Conservation (phyloP, 352 stramenopile genomes). For the Thraustochytrium sp. region DNA sequence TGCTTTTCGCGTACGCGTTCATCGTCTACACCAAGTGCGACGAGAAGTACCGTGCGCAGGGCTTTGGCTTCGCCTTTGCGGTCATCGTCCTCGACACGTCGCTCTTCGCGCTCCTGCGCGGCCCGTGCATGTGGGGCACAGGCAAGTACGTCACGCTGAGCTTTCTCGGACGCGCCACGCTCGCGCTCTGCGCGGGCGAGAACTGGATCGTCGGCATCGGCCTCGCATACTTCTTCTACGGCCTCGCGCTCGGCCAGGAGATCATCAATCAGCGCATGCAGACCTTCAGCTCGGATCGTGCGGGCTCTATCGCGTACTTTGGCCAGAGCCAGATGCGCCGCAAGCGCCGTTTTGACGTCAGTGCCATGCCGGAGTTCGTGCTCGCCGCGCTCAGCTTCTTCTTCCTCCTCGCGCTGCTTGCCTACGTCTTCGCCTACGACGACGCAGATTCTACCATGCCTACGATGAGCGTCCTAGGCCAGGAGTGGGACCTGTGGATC, state of each 20-base stretch:
- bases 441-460: neutral
- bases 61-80: conserved; percentile 24
- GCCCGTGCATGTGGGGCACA: conserved; percentile 33
- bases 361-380: conserved; percentile 41
- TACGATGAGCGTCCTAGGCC: neutral
- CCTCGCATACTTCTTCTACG: conserved; percentile 27
- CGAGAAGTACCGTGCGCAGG: neutral
- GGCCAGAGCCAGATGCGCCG: neutral
- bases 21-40: conserved; percentile 30
- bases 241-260: conserved; percentile 15
- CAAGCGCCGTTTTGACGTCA: conserved; percentile 33
- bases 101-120: conserved; percentile 25
- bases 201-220: conserved; percentile 38
- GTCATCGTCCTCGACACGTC: neutral
- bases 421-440: conserved; percentile 11
- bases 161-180: neutral
- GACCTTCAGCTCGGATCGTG: conserved; percentile 17
- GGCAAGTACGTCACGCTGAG: conserved; percentile 7
- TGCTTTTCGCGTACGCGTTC: conserved; percentile 21
- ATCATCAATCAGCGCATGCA: conserved; percentile 43
- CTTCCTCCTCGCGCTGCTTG: conserved; percentile 27
- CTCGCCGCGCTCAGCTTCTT: conserved; percentile 33
- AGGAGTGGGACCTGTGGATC: conserved; percentile 39
- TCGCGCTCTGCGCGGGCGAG: conserved; percentile 23
- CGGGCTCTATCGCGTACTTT: conserved; percentile 30